Percentiles rank a stretch among this genome's conserved stretches.
phyloP scores from a whole-genome alignment of 225 moss, liverwort and hornwort genomes.

The Pseudoscleropodium purum region DNA sequence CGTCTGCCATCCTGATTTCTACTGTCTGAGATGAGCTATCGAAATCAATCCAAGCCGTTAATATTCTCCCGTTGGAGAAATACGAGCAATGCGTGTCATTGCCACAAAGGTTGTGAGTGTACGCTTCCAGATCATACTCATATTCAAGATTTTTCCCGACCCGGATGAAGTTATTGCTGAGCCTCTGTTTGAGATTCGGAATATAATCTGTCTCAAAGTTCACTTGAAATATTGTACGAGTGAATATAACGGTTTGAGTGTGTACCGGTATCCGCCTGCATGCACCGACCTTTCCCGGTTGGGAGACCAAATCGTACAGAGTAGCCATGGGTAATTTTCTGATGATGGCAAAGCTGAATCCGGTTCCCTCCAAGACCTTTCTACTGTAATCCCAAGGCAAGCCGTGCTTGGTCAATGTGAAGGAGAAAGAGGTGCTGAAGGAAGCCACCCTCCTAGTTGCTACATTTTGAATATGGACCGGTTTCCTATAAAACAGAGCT shows the following conservation, averaged over 20 bases:
- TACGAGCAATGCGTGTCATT: background rate
- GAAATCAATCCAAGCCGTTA: background rate
- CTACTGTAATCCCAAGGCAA: background rate
- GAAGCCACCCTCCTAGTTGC: slow-evolving; percentile 1
- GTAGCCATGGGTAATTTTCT: background rate
- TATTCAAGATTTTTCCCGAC: background rate
- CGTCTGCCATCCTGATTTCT: background rate
- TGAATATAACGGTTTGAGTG: background rate
- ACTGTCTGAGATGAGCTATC: background rate
- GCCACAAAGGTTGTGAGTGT: background rate
- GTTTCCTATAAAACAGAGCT: background rate
- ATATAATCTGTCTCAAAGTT: background rate
- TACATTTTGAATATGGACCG: background rate
- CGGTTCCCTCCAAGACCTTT: background rate
- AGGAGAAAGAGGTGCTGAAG: slow-evolving; percentile 11
- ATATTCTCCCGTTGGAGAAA: background rate
- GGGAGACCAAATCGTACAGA: background rate
- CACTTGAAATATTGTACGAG: background rate
- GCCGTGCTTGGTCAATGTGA: background rate
- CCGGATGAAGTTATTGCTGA: background rate
- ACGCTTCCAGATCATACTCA: background rate
- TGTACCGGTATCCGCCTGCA: background rate
- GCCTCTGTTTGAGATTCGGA: background rate
- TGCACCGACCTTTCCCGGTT: background rate
- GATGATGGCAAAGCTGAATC: background rate